Base-by-base conservation (phyloP, 2,329 filamentous ascomycete genomes). In the Fusarium lyarnte region DNA sequence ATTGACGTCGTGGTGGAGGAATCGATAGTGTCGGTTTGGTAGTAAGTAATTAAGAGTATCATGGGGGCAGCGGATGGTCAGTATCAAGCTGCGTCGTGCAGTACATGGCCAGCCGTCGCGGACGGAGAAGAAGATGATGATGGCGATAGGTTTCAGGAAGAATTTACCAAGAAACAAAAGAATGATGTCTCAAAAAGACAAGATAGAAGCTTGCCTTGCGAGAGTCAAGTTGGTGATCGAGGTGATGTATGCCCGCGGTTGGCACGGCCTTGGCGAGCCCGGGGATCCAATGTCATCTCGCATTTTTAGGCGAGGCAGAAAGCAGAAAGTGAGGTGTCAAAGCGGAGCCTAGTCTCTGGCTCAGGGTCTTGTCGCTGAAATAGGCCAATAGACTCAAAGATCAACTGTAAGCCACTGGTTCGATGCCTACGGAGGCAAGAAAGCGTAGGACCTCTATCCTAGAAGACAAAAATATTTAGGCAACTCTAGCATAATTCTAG, bases 271-370 rank as follows among this genome's bases (percentile, higher is more conserved):
- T 67, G 73, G 74, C 75, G 70, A 64, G 54, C 60, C 58, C 60
- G 47, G 23, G 53, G 53, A 27, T 49, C 53, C 62, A 55, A 66
- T 77, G 76, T 78, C 76, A 78, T 78, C 72, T 76, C 75, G 74
- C 76, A 77, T 73, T 54, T 64, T 53, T 43, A 63, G 63, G 51
- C 63, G 58, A 64, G 65, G 63, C 69, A 74, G 49, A 53, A 58
- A 52, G 49, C 31, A 60, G 58, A 41, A 35, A 47, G 23, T 39
- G 59, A 63, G 42, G 53, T 62, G 35, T 63, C 66, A 58, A 70
- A 41, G 29, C 23, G 57, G 58, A 63, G 64, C 43, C 38, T 23
- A 17, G 13, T 23, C 45, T 39, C 39, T 42, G 54, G 47, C 58
- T 42, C 55, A 66, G 64, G 53, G 46, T 60, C 60, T 42, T 47